Base-by-base conservation (phyloP, 805 yeast genomes). In the Saccharomycopsis malanga region DNA sequence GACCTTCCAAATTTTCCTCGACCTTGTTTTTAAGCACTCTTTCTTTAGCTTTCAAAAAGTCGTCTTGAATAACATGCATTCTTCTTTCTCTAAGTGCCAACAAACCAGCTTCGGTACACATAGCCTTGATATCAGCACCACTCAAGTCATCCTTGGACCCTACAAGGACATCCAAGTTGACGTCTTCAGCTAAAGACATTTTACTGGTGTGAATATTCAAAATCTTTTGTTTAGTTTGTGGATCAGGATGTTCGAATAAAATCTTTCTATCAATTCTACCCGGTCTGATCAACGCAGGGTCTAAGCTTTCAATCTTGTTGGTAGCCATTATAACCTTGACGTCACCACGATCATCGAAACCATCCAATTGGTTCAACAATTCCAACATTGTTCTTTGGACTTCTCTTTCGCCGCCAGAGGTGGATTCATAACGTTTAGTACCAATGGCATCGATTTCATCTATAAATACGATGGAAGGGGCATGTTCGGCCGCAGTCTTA, bases 361-460 rank as follows among this genome's bases (percentile, higher is more conserved):
- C 98, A 63, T 91, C 98, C 61, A 91, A 76, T 70, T 91, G 98
- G 68, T 89, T 91, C 57, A 91, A 74, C 55, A 91, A 72, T 68
- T 91, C 98, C 74, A 91, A 74, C 98, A 91, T 91, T 23, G 98
- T 91, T 74, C 98, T 80, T 70, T 91, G 98, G 48, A 91, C 96
- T 67, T 91, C 98, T 2, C 95, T 85, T 63, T 89, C 98, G 48
- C 97, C 97, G 32, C 87, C 87, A 36, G 80, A 73, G 9, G 83
- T 81, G 57, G 83, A 82, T 54, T 82, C 89, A 65, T 91, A 89
- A 66, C 99, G 81, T 65, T 91, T 91, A n/a, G 95, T 85, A 67
- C 98, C 99, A 62, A 93, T 93, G 39, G 99, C 98, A 68, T 93
- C 98, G 61, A 93, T 91, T 70, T 93, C 98, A 69, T 93, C 98